These are phyloP conservation scores for Debaryomyces coudertii DNA, from an alignment of 1,139 yeast genomes.

Conservation along the genomic window DNA sequence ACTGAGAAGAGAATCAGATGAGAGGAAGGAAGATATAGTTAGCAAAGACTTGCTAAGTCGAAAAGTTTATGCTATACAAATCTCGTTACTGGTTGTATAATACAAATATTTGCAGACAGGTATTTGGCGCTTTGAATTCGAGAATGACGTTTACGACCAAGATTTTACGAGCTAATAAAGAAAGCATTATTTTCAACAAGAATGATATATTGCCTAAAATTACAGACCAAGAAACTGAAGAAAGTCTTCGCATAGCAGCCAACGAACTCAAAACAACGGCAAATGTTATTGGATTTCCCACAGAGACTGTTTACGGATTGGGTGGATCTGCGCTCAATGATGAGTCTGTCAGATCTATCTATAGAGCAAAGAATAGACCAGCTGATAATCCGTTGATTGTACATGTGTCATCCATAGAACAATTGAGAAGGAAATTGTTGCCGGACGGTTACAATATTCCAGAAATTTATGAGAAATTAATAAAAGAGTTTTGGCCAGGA, in stretches of 20 bases:
- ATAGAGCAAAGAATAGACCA: constrained; percentile 88
- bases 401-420: constrained; percentile 79
- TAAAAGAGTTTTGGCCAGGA: constrained; percentile 89
- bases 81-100: background rate
- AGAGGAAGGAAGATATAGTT: background rate
- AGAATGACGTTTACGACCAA: constrained; percentile 25
- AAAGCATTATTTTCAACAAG: constrained; percentile 29
- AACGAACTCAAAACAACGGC: constrained; percentile 50
- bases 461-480: constrained; percentile 58
- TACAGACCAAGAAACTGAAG: constrained; percentile 53
- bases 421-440: constrained; percentile 60
- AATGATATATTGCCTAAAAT: constrained; percentile 40
- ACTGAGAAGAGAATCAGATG: constrained; percentile 1
- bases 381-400: constrained; percentile 93
- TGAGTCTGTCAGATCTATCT: constrained; percentile 73
- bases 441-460: constrained; percentile 61
- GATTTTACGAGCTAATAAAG: constrained; percentile 35
- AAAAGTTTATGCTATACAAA: constrained; percentile 1
- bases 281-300: constrained; percentile 86
- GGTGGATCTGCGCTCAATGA: constrained; percentile 86
- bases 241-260: constrained; percentile 61
- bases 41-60: background rate
- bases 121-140: background rate
- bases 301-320: constrained; percentile 95
- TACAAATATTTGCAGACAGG: background rate